Base-by-base conservation (phyloP, 2,329 filamentous ascomycete species). In the Penicillium sclerotiorum region DNA sequence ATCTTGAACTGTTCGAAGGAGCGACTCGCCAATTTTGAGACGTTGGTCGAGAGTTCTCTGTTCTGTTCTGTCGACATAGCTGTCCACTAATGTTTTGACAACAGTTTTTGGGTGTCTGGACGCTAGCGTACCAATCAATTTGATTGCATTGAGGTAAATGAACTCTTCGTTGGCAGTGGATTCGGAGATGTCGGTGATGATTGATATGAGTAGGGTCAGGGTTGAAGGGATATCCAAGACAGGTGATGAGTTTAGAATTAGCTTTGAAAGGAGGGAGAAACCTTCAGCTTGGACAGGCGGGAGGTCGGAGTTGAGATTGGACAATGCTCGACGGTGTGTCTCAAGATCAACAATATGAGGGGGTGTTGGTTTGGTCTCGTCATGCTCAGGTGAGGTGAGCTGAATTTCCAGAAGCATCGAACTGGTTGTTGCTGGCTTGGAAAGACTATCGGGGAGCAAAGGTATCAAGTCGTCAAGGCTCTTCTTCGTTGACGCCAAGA, bases 281-380 rank as follows among this genome's bases (percentile, higher is more conserved):
- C 73, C 73, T 52, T 76, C 72, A 22, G 70, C 73, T 52, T 75
- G 72, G 1, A 75, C 67, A 1, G 73, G 73, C 4, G 70, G 69
- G 11, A 75, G 58, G 12, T 69, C 57, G 2, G 73, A 74, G 28
- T 66, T 69, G 33, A 76, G 64, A 47, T 72, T 69, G 18, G 58
- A 58, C n/a, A 76, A 52, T 12, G 72, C 73, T 49, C 71, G 70
- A 23, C 70, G 70, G 49, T 76, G 72, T 3, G 56, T 69, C 38
- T 74, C 67, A 37, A 73, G 66, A 42, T 75, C 73, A 3, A 64
- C 61, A 8, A 64, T 52, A 32, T 68, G 63, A n/a, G 60, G 41
- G 8, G 59, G 56, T 15, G 56, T 46, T 17, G 57, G 48, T 36
- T 63, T 56, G 5, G 55, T 47, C 17, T 54, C 54, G 8, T 54